These are phyloP conservation scores for Hippophae rhamnoides DNA, from an alignment of 306 rosid genomes.

Conservation along the genomic window DNA sequence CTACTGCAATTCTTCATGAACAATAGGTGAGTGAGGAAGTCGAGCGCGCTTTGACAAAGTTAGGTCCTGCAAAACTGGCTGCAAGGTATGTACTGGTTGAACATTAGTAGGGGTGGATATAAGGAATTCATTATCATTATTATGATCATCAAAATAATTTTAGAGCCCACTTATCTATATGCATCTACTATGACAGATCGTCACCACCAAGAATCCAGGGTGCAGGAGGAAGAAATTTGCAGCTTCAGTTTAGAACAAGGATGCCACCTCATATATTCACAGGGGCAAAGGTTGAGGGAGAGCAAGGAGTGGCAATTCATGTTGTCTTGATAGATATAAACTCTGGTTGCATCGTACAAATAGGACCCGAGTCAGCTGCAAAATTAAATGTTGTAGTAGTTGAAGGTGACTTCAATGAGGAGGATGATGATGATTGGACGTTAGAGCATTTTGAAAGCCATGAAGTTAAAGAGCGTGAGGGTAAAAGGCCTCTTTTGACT, in stretches of 20 bases:
- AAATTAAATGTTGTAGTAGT: conserved; percentile 68
- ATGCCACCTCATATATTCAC: conserved; percentile 89
- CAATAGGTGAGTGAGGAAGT: conserved; percentile 78
- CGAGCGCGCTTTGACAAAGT: conserved; percentile 63
- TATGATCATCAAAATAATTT: neutral
- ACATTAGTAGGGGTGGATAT: neutral
- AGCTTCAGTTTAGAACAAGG: conserved; percentile 64
- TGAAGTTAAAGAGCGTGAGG: conserved; percentile 78
- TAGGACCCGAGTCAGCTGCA: conserved; percentile 54
- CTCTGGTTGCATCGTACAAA: conserved; percentile 46
- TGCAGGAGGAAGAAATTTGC: conserved; percentile 39
- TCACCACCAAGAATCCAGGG: conserved; percentile 47
- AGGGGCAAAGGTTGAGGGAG: conserved; percentile 84
- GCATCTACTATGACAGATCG: conserved; percentile 34
- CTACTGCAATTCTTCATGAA: conserved; percentile 23
- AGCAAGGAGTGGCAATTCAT: conserved; percentile 66
- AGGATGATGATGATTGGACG: conserved; percentile 50
- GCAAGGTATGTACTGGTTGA: conserved; percentile 48
- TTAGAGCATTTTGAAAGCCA: conserved; percentile 53
- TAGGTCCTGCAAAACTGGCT: conserved; percentile 37
- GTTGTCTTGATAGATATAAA: conserved; percentile 45
- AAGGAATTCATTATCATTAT: neutral
- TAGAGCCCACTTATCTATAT: neutral
- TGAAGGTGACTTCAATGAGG: conserved; percentile 75
- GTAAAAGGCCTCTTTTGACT: conserved; percentile 73